These are phyloP conservation scores for Thelephora ganbajun DNA, from an alignment of 768 basidiomycete species.

Conservation along the genomic window DNA sequence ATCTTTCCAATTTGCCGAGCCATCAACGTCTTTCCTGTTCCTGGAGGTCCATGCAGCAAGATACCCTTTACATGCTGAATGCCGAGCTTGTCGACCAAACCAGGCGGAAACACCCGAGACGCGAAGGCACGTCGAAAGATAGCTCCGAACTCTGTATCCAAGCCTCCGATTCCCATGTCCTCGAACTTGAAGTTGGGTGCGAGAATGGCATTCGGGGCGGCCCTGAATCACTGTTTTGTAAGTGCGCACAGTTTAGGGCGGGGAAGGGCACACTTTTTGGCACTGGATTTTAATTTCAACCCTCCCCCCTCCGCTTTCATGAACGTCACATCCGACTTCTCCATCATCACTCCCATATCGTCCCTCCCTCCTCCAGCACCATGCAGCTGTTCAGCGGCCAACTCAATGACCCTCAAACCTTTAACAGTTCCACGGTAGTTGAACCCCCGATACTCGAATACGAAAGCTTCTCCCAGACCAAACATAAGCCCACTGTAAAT, in stretches of 20 bases:
- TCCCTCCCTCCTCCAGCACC: constrained; percentile 16
- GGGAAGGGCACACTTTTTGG: constrained; percentile 50
- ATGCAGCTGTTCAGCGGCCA: constrained; percentile 45
- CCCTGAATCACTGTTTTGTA: constrained; percentile 25
- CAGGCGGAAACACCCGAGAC: constrained; percentile 95
- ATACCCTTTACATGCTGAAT: constrained; percentile 99
- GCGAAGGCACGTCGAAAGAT: constrained; percentile 99
- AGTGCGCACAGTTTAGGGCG: constrained; percentile 1
- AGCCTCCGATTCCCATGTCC: constrained; percentile 98
- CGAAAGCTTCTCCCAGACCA: constrained; percentile 51
- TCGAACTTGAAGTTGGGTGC: constrained; percentile 99
- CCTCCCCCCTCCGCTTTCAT: constrained; percentile 68
- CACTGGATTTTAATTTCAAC: constrained; percentile 86
- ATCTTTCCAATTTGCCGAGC: constrained; percentile 99
- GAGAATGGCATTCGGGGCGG: constrained; percentile 87
- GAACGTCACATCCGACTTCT: constrained; percentile 84
- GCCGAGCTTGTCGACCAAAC: constrained; percentile 90
- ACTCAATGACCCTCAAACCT: constrained; percentile 42
- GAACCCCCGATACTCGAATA: constrained; percentile 83
- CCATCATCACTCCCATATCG: constrained; percentile 67
- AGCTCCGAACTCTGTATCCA: constrained; percentile 87
- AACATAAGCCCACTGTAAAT: constrained; percentile 65
- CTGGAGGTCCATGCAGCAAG: constrained; percentile 89
- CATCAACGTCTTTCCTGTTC: constrained; percentile 96
- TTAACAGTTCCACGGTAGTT: constrained; percentile 62